Conservation (phyloP, 2,329 filamentous ascomycete genomes). For the Blastomyces parvus region DNA sequence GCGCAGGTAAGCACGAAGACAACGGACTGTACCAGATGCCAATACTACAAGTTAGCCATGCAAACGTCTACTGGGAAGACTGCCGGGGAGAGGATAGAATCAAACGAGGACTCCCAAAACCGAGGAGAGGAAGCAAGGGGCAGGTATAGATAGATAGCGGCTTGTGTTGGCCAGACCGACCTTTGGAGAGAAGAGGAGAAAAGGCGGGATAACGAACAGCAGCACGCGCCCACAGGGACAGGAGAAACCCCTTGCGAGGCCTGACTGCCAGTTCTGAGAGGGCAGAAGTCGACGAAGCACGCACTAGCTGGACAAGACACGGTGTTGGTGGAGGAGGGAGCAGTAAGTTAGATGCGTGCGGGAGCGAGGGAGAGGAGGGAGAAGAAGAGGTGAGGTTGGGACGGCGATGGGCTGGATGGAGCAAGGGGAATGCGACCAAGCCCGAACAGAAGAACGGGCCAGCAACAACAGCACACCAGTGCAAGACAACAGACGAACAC, state of each 20-base stretch:
- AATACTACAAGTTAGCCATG: slow-evolving; percentile 1
- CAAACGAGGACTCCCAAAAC: not conserved
- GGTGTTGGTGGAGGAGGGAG: not conserved
- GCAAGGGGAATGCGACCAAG: not conserved
- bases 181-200: slow-evolving; percentile 5
- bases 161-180: slow-evolving; percentile 2
- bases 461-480: not conserved
- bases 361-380: not conserved
- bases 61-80: slow-evolving; percentile 1
- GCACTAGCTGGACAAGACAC: not conserved
- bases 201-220: slow-evolving; percentile 8
- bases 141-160: not conserved
- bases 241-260: slow-evolving; percentile 12
- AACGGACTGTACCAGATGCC: not conserved
- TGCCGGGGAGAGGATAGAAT: not conserved
- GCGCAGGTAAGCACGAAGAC: not conserved
- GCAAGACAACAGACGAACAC: not conserved
- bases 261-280: slow-evolving; percentile 10
- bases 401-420: not conserved
- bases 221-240: slow-evolving; percentile 16
- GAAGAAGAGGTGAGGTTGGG: not conserved
- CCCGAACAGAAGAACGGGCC: not conserved
- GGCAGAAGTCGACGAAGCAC: slow-evolving; percentile 7
- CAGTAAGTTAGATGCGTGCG: not conserved
- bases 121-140: not conserved